Base-by-base conservation (phyloP, 768 basidiomycete genomes). In the Tubosaeta sp. region DNA sequence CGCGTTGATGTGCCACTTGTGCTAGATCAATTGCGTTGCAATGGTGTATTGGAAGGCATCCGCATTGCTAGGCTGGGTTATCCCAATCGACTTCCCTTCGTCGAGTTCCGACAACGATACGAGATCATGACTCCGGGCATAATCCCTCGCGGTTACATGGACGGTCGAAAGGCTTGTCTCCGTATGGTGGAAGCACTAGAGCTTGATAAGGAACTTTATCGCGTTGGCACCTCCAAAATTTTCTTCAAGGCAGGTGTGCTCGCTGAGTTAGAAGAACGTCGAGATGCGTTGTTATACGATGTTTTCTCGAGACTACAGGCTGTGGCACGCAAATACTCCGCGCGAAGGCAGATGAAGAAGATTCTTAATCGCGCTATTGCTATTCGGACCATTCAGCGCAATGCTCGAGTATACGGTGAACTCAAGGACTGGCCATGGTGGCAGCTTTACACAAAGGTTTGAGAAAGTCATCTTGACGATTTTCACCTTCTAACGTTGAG, bases 221-320 rank as follows among this genome's bases (percentile, higher is more conserved):
- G 86, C 61, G 89, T 98, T 48, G 96, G 96, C 6, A 92, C 90
- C 0, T 95, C 93, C 32, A 99, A 99, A 72, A 90, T 97, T 53
- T 99, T 98, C 76, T 98, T 99, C 82, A 98, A 98, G 65, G 94
- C 96, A 2, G 94, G 95, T 4, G 92, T 96, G 4, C 78, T 99
- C 14, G 96, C 96, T 29, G 95, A 95, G 59, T 78, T 98, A 9
- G 96, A 98, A 67, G 96, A 97, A 59, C 79, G 91, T 12, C 75
- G 95, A 14, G 95, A 99, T 67, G 76, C 81, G 12, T 71, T 92
- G n/a, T 69, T 99, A 19, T 94, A 82, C 56, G 93, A 93, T 54
- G 75, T 96, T 41, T 95, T 98, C 70, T 86, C 90, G 11, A 79
- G 83, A 31, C 67, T 99, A 35, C 96, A 99, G 66, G 90, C 96